These are phyloP conservation scores for Corynascus novoguineensis DNA, from an alignment of 495 filamentous ascomycete genomes.

Conservation along the genomic window DNA sequence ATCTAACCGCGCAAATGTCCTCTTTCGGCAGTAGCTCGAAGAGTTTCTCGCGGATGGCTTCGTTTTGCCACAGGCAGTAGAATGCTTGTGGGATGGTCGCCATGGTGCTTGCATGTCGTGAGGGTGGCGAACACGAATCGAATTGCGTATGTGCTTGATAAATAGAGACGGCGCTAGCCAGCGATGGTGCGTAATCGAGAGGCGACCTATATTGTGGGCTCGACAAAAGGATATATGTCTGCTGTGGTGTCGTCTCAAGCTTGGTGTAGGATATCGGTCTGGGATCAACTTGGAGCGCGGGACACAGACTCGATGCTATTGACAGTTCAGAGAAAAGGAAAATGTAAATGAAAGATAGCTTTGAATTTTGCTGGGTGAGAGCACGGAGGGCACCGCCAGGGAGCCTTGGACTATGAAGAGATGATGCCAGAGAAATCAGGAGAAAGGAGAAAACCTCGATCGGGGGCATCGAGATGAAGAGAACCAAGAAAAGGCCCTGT, in stretches of 20 bases:
- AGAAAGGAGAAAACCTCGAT: constrained; percentile 3
- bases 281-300: not conserved
- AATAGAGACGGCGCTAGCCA: not conserved
- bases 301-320: not conserved
- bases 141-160: constrained; percentile 3
- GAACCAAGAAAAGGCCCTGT: not conserved
- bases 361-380: not conserved
- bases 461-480: constrained; percentile 5
- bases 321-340: not conserved
- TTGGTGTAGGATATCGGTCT: not conserved
- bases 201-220: not conserved
- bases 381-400: constrained; percentile 7
- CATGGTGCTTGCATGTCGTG: constrained; percentile 46
- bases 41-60: constrained; percentile 44
- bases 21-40: constrained; percentile 46
- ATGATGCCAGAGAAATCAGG: constrained; percentile 8
- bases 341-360: not conserved
- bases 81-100: constrained; percentile 42
- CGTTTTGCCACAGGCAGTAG: constrained; percentile 52
- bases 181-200: not conserved
- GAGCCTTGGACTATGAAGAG: constrained; percentile 6
- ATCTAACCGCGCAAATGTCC: constrained; percentile 46
- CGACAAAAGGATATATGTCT: not conserved
- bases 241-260: too few relatives aligned
- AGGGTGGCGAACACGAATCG: constrained; percentile 16